These are phyloP conservation scores for Phytophthora nicotianae DNA, from an alignment of 352 stramenopile genomes.

Conservation along the genomic window DNA sequence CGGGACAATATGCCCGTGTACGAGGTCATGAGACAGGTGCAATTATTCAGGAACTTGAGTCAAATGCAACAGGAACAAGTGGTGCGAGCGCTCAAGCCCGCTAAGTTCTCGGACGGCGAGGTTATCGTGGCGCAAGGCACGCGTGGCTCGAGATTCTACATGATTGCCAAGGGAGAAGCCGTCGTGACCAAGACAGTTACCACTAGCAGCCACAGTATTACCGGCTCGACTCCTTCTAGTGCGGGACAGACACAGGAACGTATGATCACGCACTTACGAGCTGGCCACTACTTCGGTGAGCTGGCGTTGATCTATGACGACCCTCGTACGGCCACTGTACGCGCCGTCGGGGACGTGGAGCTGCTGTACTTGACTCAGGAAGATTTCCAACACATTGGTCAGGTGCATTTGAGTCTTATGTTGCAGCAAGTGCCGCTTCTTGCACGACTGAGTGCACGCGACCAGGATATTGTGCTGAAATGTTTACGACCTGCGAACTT, in stretches of 20 bases:
- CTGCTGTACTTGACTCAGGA: slow-evolving; percentile 87
- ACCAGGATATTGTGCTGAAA: slow-evolving; percentile 85
- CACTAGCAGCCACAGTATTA: slow-evolving; percentile 40
- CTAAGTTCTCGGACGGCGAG: slow-evolving; percentile 85
- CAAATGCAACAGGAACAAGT: slow-evolving; percentile 90
- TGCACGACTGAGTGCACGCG: slow-evolving; percentile 63
- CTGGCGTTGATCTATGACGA: slow-evolving; percentile 93
- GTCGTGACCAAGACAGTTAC: slow-evolving; percentile 81
- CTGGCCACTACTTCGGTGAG: slow-evolving; percentile 94
- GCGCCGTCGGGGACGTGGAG: slow-evolving; percentile 78
- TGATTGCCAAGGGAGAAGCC: slow-evolving; percentile 90
- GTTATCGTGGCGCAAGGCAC: slow-evolving; percentile 89
- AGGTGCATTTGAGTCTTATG: slow-evolving; percentile 89
- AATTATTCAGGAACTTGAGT: slow-evolving; percentile 87
- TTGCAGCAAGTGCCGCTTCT: slow-evolving; percentile 86
- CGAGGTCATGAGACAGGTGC: slow-evolving; percentile 88
- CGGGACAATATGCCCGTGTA: slow-evolving; percentile 88
- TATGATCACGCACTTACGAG: slow-evolving; percentile 89
- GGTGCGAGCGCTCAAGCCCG: slow-evolving; percentile 79
- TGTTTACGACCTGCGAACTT: slow-evolving; percentile 86
- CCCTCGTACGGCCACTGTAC: slow-evolving; percentile 81
- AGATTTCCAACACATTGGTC: slow-evolving; percentile 87
- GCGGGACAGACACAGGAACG: slow-evolving; percentile 63
- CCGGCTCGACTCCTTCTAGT: slow-evolving; percentile 32
- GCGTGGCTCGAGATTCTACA: slow-evolving; percentile 87